Percentiles rank a stretch among this genome's conserved stretches.
phyloP scores from a whole-genome alignment of 164 flowering plant species.

The Saururus chinensis region DNA sequence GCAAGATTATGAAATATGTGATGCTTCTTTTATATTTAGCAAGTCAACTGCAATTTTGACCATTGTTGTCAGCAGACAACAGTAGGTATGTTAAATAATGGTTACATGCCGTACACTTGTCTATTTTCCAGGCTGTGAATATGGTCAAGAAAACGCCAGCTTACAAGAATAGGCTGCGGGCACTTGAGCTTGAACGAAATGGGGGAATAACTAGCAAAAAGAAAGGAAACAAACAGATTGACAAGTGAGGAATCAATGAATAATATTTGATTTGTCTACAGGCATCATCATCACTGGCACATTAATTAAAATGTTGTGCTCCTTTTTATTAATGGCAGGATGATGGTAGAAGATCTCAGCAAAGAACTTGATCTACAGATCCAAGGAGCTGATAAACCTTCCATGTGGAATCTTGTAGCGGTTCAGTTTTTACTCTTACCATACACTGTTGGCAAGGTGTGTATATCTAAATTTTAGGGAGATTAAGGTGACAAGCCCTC shows the following conservation, averaged over 20 bases:
- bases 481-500: background rate
- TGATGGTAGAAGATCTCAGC: constrained; percentile 64
- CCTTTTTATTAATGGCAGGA: constrained; percentile 31
- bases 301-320: background rate
- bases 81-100: background rate
- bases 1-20: background rate
- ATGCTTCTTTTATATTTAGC: background rate
- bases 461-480: constrained; percentile 2
- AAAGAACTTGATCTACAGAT: constrained; percentile 90
- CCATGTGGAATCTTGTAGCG: constrained; percentile 69
- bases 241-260: constrained; percentile 62
- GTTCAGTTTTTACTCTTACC: constrained; percentile 71
- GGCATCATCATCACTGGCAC: background rate
- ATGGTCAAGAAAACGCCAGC: constrained; percentile 97
- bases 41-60: background rate
- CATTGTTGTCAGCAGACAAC: background rate
- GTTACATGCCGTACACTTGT: background rate
- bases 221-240: constrained; percentile 62
- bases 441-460: constrained; percentile 79
- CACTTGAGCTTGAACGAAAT: constrained; percentile 80
- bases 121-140: constrained; percentile 52
- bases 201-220: constrained; percentile 70
- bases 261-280: background rate
- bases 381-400: constrained; percentile 83
- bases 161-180: constrained; percentile 77